phyloP scores from a whole-genome alignment of 306 rosid genomes.

The Prinsepia uniflora region DNA sequence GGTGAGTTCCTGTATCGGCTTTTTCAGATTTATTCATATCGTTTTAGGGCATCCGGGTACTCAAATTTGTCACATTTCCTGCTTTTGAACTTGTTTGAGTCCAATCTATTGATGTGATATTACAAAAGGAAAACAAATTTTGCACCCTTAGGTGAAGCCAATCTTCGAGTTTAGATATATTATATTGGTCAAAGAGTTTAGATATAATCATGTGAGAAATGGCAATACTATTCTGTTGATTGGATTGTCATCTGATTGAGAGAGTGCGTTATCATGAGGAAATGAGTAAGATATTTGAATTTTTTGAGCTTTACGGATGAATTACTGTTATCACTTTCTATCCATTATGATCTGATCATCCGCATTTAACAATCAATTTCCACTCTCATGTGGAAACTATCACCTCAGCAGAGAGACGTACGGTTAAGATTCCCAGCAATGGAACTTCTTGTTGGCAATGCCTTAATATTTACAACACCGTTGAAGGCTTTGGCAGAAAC shows the following conservation, averaged over 20 bases:
- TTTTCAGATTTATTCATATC: not conserved
- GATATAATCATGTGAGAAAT: not conserved
- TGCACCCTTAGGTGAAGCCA: not conserved
- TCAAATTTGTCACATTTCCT: not conserved
- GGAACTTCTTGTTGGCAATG: constrained; percentile 46
- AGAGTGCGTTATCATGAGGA: not conserved
- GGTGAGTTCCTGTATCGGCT: constrained; percentile 55
- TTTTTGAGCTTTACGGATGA: not conserved
- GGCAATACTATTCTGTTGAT: not conserved
- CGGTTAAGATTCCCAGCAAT: constrained; percentile 42
- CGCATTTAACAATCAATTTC: not conserved
- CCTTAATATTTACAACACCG: constrained; percentile 62
- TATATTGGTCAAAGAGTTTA: too few relatives aligned
- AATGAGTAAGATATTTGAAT: not conserved
- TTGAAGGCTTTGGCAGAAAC: constrained; percentile 78
- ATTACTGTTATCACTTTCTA: not conserved
- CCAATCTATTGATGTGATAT: not conserved
- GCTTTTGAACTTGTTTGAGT: not conserved
- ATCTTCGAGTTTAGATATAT: not conserved
- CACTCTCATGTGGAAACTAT: constrained; percentile 9
- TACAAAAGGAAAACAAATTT: not conserved
- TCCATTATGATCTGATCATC: not conserved
- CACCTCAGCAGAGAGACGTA: constrained; percentile 43
- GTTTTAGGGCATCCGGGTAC: constrained; percentile 5
- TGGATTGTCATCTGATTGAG: not conserved